Base-by-base conservation (phyloP, 768 basidiomycete genomes). In the Lentinula edodes region DNA sequence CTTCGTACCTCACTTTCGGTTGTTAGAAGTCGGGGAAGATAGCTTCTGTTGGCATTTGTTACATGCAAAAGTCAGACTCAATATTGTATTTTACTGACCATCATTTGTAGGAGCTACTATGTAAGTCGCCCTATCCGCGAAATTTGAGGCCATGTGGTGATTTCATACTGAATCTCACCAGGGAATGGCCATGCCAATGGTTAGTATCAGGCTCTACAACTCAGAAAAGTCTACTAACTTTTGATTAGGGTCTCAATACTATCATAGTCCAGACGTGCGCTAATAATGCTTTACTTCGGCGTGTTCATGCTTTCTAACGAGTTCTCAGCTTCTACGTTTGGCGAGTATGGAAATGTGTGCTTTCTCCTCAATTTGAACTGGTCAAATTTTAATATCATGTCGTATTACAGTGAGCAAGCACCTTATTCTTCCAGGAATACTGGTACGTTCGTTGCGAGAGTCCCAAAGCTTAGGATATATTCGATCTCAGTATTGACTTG, bases 111-210 rank as follows among this genome's bases (percentile, higher is more conserved):
- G 45, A 59, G 58, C 45, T 59, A 59, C 45, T 59, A 59, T 28
- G 58, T 59, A 15, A 59, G 34, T 59, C n/a, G 46, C 18, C 0
- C 28, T 38, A 45, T 12, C 45, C 6, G 5, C 28, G 2, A 28
- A n/a, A 34, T 9, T 48, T n/a, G 16, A 36, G 3, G 6, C n/a
- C 16, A 8, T 9, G 15, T 59, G 6, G 15, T 36, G 23, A 6
- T 32, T 12, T 34, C 9, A 53, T 28, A 53, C 9, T 20, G n/a
- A 20, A 18, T 10, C 20, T 12, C 6, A 43, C 6, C 20, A 59
- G 58, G 58, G 58, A n/a, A 59, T 59, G 58, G 58, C 43, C 7
- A 28, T 48, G 12, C 58, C 58, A 16, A 59, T 45, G 45, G 58
- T 59, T 23, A 46, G 58, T 35, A 13, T 38, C 10, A 23, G 23